Base-by-base conservation (phyloP, 1,139 yeast species). In the Kluyveromyces marxianus region DNA sequence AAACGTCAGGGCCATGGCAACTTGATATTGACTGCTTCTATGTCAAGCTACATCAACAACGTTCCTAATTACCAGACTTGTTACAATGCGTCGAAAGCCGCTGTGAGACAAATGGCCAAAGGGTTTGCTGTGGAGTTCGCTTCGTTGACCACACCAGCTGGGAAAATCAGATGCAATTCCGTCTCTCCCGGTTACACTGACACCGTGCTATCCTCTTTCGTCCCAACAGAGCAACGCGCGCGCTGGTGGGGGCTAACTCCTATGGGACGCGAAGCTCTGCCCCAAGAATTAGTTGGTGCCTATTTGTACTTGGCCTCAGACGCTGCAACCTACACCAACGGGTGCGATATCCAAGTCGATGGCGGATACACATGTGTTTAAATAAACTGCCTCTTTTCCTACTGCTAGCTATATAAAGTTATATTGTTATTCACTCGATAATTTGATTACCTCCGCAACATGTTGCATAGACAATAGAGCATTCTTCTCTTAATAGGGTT, bases 121-220 rank as follows among this genome's bases (percentile, higher is more conserved):
- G 85, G 95, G 3, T 74, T 88, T 51, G 95, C 95, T 8, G 87
- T 87, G 39, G 96, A 88, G 68, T 88, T 90, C 87, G 85, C 95
- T 29, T 81, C 81, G 3, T 84, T 86, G 62, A 95, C 95, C 10
- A 77, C 95, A 61, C 53, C 53, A 2, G 52, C 52, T 3, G 52
- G 52, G 10, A 48, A 44, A 21, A 50, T 50, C 35, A 48, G 52
- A 26, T 94, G 83, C 48, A 88, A 87, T 71, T 72, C 89, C 32
- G 71, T 88, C 43, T 83, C 94, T 27, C 96, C 96, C 24, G 96
- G 96, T 25, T 87, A 87, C 71, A 83, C 87, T 59, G 76, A 71
- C 53, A 83, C 90, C 7, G 86, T 82, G 52, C 72, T 83, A 50
- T 76, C 86, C n/a, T 79, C 78, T 60, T 78, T 77, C 58, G 75